Evolutionary conservation across 2,329 filamentous ascomycete species (phyloP).

Genomic region (Sphaerulina musiva): DNA sequence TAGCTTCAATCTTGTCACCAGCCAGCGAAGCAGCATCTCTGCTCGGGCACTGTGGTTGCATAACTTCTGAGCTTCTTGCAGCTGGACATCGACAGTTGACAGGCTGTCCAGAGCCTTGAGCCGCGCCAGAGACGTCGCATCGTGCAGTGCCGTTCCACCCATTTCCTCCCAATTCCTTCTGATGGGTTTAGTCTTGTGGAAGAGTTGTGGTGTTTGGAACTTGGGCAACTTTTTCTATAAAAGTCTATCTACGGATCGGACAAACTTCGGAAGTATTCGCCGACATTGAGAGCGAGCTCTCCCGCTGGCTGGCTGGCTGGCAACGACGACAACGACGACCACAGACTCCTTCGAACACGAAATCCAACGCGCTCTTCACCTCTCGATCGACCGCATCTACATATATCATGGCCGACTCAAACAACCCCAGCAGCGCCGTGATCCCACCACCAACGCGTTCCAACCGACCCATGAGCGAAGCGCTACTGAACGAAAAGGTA

Average conservation of each 20-base stretch:
- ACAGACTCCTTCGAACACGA: not conserved
- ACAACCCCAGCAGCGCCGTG: slow-evolving; percentile 48
- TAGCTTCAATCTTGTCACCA: slow-evolving; percentile 54
- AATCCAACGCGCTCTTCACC: not conserved
- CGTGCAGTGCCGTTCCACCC: slow-evolving; percentile 2
- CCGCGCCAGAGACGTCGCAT: slow-evolving; percentile 36
- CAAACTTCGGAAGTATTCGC: not conserved
- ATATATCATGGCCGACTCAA: slow-evolving; percentile 51
- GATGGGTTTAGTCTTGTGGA: not conserved
- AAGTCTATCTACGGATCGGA: not conserved
- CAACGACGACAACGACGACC: not conserved
- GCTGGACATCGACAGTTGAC: slow-evolving; percentile 22
- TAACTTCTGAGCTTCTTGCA: slow-evolving; percentile 26
- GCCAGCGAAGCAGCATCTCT: slow-evolving; percentile 62
- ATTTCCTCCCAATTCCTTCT: slow-evolving; percentile 6
- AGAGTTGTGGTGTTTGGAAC: not conserved
- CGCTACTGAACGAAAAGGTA: slow-evolving; percentile 99
- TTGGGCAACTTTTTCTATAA: slow-evolving; percentile 5
- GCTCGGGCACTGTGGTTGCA: slow-evolving; percentile 30
- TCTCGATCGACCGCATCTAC: not conserved
- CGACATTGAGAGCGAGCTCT: not conserved
- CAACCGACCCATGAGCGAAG: slow-evolving; percentile 83
- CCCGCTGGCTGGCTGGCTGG: not conserved
- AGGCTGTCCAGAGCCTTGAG: slow-evolving; percentile 35
- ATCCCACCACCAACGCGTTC: slow-evolving; percentile 60